Percentiles rank a stretch among this genome's conserved stretches.
Conservation (phyloP, 78 protist species). For the Monosiga brevicollis region DNA sequence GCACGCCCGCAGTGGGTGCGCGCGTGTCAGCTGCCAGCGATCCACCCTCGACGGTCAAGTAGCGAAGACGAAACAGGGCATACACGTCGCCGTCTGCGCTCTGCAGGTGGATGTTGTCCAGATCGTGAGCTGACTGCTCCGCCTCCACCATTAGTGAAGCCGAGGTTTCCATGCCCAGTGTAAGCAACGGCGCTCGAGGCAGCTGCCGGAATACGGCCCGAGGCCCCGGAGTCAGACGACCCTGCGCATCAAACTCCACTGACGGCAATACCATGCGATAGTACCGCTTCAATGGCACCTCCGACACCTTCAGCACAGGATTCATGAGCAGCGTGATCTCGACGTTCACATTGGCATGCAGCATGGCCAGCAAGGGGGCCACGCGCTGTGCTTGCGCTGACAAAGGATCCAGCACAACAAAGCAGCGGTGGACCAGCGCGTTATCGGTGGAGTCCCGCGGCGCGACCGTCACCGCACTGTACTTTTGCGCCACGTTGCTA, state of each 20-base stretch:
- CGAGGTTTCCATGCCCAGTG: constrained; percentile 20
- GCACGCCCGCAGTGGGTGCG: constrained; percentile 39
- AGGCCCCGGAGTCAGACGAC: not conserved
- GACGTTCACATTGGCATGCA: no score
- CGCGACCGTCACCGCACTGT: no score
- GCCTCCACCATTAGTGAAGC: constrained; percentile 32
- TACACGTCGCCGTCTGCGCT: not conserved
- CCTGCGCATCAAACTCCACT: not conserved
- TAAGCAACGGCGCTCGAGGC: not conserved
- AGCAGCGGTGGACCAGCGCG: not conserved
- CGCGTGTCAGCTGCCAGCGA: not conserved
- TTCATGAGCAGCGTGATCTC: not conserved
- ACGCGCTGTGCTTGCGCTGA: constrained; percentile 5
- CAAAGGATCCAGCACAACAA: not conserved
- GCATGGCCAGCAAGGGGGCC: not conserved
- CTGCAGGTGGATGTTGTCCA: constrained; percentile 45
- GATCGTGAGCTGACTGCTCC: constrained; percentile 15
- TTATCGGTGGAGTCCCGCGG: no score
- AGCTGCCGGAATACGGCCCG: not conserved
- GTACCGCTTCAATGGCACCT: not conserved
- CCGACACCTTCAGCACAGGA: not conserved
- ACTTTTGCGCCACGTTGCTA: no score
- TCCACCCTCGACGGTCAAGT: not conserved
- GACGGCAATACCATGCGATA: not conserved
- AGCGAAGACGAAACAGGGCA: constrained; percentile 20